These are phyloP conservation scores for Arthrobotrys musiformis DNA, from an alignment of 2,329 filamentous ascomycete genomes.

Conservation along the genomic window DNA sequence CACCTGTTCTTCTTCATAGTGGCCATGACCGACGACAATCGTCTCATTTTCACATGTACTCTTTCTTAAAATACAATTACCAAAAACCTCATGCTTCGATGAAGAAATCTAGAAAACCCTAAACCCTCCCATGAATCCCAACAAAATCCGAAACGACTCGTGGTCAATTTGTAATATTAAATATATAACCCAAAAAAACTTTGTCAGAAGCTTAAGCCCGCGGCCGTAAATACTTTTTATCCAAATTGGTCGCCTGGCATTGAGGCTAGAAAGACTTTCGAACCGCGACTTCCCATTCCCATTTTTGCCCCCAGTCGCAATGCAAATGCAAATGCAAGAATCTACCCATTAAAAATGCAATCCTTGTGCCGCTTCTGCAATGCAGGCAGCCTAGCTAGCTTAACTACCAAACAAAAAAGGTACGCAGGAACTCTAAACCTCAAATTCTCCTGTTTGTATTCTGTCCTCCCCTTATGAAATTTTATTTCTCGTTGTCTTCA, in stretches of 20 bases:
- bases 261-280: not conserved
- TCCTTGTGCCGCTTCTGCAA: constrained; percentile 27
- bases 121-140: not conserved
- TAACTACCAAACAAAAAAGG: too few species aligned
- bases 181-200: not conserved
- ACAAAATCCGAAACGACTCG: not conserved
- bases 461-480: constrained; percentile 10
- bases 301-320: not conserved
- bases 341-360: not conserved
- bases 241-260: too few species aligned
- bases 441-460: not conserved
- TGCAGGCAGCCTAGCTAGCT: constrained; percentile 26
- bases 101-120: not conserved
- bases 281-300: constrained; percentile 15
- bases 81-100: not conserved
- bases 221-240: too few species aligned
- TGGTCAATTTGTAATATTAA: not conserved
- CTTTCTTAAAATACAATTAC: not conserved
- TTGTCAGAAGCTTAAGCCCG: constrained; percentile 9
- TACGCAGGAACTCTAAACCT: constrained; percentile 2
- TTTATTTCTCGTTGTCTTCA: constrained; percentile 3
- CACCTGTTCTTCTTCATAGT: not conserved
- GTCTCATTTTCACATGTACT: not conserved
- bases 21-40: constrained; percentile 15
- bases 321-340: too few species aligned